These are phyloP conservation scores for Polytrichum formosum DNA, from an alignment of 225 moss, liverwort and hornwort species.

Conservation along the genomic window DNA sequence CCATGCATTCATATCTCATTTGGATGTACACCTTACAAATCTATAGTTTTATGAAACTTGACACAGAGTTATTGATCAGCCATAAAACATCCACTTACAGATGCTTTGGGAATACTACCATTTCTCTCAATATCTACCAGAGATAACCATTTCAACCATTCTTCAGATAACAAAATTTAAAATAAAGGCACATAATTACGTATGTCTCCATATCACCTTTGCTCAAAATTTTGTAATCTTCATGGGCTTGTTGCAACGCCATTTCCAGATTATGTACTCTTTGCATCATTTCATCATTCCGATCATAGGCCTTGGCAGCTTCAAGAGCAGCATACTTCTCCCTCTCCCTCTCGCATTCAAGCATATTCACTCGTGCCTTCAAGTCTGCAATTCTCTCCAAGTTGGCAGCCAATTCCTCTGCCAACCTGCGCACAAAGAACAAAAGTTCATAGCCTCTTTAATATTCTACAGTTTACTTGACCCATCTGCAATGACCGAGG, in stretches of 20 bases:
- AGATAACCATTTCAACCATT: too few relatives aligned
- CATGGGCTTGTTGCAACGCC: slow-evolving; percentile 47
- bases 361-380: slow-evolving; percentile 30
- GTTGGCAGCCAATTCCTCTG: slow-evolving; percentile 23
- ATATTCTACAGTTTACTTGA: not conserved
- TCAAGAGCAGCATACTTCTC: slow-evolving; percentile 18
- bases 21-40: too few relatives aligned
- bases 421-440: slow-evolving; percentile 11
- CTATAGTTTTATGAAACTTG: too few relatives aligned
- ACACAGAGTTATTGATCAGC: too few relatives aligned
- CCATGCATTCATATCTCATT: too few relatives aligned
- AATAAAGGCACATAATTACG: too few relatives aligned
- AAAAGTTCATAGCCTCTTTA: slow-evolving; percentile 8
- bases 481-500: too few relatives aligned
- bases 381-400: slow-evolving; percentile 29
- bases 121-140: too few relatives aligned
- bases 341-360: slow-evolving; percentile 31
- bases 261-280: slow-evolving; percentile 39
- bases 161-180: too few relatives aligned
- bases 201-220: slow-evolving; percentile 15
- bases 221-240: slow-evolving; percentile 41
- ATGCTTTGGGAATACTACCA: too few relatives aligned
- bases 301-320: slow-evolving; percentile 26
- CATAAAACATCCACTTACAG: too few relatives aligned
- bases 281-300: slow-evolving; percentile 36